Percentiles rank a stretch among this genome's conserved stretches.
Evolutionary conservation across 371 early-diverging fungal genomes (phyloP).

Genomic region (Mucor saturninus): DNA sequence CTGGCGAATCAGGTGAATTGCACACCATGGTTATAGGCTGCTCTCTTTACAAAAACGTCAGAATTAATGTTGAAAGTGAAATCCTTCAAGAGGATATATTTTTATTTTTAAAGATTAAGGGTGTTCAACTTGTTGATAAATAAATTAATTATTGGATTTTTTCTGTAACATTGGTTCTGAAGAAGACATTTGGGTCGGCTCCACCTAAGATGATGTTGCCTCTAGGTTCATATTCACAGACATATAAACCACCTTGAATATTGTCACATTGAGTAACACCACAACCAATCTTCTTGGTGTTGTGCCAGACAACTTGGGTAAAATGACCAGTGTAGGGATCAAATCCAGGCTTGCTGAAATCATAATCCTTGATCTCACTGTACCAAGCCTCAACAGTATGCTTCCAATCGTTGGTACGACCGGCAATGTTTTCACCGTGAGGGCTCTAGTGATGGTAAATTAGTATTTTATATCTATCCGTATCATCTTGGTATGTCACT

Average conservation of each 20-base stretch:
- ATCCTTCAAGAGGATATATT: conserved; percentile 39
- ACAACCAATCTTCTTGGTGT: conserved; percentile 51
- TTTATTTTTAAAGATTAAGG: conserved; percentile 42
- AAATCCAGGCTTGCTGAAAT: conserved; percentile 50
- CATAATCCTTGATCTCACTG: conserved; percentile 44
- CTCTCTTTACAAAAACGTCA: conserved; percentile 19
- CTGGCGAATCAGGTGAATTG: conserved; percentile 64
- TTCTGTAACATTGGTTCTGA: too few relatives aligned
- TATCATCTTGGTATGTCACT: background rate
- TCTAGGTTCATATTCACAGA: conserved; percentile 44
- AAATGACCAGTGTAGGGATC: conserved; percentile 46
- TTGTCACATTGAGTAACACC: conserved; percentile 45
- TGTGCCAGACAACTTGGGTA: conserved; percentile 58
- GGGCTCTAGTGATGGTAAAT: background rate
- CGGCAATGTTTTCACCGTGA: conserved; percentile 53
- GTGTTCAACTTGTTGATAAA: conserved; percentile 24
- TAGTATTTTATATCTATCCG: too few relatives aligned
- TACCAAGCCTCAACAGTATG: conserved; percentile 49
- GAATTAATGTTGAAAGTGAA: conserved; percentile 35
- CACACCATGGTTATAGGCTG: conserved; percentile 62
- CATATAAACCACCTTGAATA: conserved; percentile 34
- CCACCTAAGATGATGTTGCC: conserved; percentile 41
- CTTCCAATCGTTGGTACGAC: conserved; percentile 40
- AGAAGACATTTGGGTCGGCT: too few relatives aligned
- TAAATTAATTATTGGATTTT: background rate